Percentiles rank a stretch among this genome's conserved stretches.
These are phyloP conservation scores for Hyphopichia buzzinii DNA, from an alignment of 1,139 yeast species.

Conservation along the genomic window DNA sequence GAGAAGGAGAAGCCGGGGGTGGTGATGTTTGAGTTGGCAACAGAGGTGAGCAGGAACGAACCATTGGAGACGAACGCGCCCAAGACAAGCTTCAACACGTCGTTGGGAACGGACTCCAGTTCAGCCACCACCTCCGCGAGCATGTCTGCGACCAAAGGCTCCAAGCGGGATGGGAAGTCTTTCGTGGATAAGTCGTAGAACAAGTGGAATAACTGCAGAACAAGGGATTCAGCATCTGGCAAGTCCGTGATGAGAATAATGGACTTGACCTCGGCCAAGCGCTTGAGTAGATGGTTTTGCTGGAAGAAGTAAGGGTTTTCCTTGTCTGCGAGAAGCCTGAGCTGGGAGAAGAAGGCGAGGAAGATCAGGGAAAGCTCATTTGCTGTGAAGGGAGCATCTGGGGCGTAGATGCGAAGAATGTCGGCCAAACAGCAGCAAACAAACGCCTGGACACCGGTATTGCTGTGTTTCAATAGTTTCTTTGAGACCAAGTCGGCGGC, in stretches of 20 bases:
- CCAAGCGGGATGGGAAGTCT: slow-evolving; percentile 45
- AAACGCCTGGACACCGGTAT: slow-evolving; percentile 68
- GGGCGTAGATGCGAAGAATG: slow-evolving; percentile 75
- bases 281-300: slow-evolving; percentile 63
- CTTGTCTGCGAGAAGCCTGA: slow-evolving; percentile 53
- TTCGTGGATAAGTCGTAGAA: slow-evolving; percentile 55
- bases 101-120: slow-evolving; percentile 62
- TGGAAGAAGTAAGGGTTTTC: slow-evolving; percentile 68
- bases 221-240: slow-evolving; percentile 56
- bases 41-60: slow-evolving; percentile 11
- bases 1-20: slow-evolving; percentile 69
- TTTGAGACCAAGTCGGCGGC: slow-evolving; percentile 55
- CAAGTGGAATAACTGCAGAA: slow-evolving; percentile 55
- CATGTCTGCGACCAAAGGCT: slow-evolving; percentile 63
- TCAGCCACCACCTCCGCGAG: slow-evolving; percentile 78
- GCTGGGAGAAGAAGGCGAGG: slow-evolving; percentile 60
- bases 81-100: slow-evolving; percentile 61
- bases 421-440: slow-evolving; percentile 77
- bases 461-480: slow-evolving; percentile 60
- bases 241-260: slow-evolving; percentile 76
- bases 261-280: slow-evolving; percentile 77
- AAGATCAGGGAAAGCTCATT: slow-evolving; percentile 61
- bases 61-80: slow-evolving; percentile 40
- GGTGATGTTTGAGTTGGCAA: slow-evolving; percentile 21
- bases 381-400: slow-evolving; percentile 85